Evolutionary conservation across 164 flowering plant genomes (phyloP).

Genomic region (Protea cynaroides): DNA sequence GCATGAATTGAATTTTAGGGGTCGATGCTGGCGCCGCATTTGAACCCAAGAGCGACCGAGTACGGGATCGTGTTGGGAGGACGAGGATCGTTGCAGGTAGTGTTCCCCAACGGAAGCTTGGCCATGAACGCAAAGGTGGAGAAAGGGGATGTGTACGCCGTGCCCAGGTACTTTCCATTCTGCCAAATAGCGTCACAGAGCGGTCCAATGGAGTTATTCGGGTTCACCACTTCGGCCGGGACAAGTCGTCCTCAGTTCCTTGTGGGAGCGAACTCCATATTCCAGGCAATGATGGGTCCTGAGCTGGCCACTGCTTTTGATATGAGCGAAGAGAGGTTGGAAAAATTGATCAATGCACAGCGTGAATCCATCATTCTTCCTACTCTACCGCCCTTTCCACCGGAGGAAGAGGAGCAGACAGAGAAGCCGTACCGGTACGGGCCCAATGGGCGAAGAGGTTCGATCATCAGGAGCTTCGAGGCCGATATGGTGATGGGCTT

Average conservation of each 20-base stretch:
- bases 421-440: not conserved
- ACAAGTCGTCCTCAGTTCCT: slow-evolving; percentile 78
- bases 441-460: too few relatives aligned
- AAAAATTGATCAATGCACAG: slow-evolving; percentile 38
- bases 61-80: slow-evolving; percentile 72
- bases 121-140: slow-evolving; percentile 55
- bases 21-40: slow-evolving; percentile 95
- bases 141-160: slow-evolving; percentile 77
- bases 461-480: too few relatives aligned
- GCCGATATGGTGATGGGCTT: not conserved
- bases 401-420: slow-evolving; percentile 2
- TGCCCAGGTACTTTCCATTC: slow-evolving; percentile 87
- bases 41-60: slow-evolving; percentile 86
- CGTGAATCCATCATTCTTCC: slow-evolving; percentile 57
- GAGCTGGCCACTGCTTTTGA: slow-evolving; percentile 74
- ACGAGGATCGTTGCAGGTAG: slow-evolving; percentile 59
- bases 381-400: slow-evolving; percentile 33
- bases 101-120: slow-evolving; percentile 67
- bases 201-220: slow-evolving; percentile 85
- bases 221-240: slow-evolving; percentile 81
- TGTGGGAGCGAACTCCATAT: slow-evolving; percentile 57
- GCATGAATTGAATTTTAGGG: slow-evolving; percentile 44
- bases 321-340: slow-evolving; percentile 25
- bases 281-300: slow-evolving; percentile 40
- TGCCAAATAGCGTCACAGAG: slow-evolving; percentile 74